A percentile compares a stretch with the other conserved stretches of the same genome.
phyloP scores from a whole-genome alignment of 225 moss, liverwort and hornwort genomes.

The Physcomitrellopsis africana region DNA sequence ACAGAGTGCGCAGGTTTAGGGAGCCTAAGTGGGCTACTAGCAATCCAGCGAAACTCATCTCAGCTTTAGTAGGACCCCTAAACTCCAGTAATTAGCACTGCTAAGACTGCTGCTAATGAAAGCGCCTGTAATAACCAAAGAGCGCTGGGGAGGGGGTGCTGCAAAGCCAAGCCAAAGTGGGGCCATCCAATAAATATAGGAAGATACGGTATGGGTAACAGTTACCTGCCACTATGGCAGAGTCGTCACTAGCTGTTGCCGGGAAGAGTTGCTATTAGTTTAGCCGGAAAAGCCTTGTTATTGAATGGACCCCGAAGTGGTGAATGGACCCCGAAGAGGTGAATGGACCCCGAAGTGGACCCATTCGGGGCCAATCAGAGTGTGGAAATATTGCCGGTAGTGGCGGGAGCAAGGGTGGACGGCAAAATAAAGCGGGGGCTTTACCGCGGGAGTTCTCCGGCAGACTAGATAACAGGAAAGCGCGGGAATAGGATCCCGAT shows the following conservation, averaged over 20 bases:
- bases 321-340: constrained; percentile 35
- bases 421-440: background rate
- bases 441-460: constrained; percentile 44
- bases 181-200: constrained; percentile 33
- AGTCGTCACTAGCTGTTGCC: background rate
- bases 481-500: constrained; percentile 47
- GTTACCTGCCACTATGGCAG: constrained; percentile 27
- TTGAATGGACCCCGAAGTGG: constrained; percentile 17
- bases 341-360: constrained; percentile 40
- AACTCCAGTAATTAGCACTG: background rate
- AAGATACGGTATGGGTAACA: constrained; percentile 9
- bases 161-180: background rate
- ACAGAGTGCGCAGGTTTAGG: constrained; percentile 25
- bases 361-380: constrained; percentile 10
- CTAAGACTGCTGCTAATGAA: background rate
- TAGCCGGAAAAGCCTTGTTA: background rate
- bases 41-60: background rate
- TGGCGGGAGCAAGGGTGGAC: constrained; percentile 36
- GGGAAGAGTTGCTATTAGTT: constrained; percentile 42
- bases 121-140: too few relatives aligned
- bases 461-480: constrained; percentile 50
- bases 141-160: too few relatives aligned
- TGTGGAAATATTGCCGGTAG: too few relatives aligned
- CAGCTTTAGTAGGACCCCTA: background rate
- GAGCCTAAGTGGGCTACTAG: constrained; percentile 13